Conservation (phyloP, 1,139 yeast species). For the Eremothecium coryli region DNA sequence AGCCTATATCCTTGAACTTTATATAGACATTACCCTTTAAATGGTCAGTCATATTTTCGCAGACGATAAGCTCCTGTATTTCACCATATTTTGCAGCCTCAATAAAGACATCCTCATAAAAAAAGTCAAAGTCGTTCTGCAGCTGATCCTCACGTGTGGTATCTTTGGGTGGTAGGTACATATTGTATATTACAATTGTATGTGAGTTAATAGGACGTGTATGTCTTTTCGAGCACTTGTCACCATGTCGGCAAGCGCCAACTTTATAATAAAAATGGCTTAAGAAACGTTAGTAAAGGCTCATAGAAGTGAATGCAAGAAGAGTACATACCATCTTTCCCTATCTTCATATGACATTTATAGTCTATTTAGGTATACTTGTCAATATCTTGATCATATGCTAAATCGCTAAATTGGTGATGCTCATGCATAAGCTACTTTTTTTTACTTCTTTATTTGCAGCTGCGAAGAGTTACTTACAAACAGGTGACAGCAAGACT, state of each 20-base stretch:
- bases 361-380: too few species aligned
- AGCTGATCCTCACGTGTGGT: slow-evolving; percentile 17
- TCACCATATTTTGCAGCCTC: slow-evolving; percentile 56
- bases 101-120: slow-evolving; percentile 64
- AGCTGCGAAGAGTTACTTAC: not conserved
- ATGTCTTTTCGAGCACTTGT: slow-evolving; percentile 74
- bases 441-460: not conserved
- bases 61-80: slow-evolving; percentile 57
- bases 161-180: slow-evolving; percentile 56
- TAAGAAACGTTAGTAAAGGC: slow-evolving; percentile 2
- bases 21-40: slow-evolving; percentile 80
- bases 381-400: too few species aligned
- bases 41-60: slow-evolving; percentile 77
- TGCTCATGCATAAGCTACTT: not conserved
- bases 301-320: not conserved
- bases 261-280: slow-evolving; percentile 64
- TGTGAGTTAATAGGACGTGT: slow-evolving; percentile 58
- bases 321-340: slow-evolving; percentile 34
- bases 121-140: slow-evolving; percentile 43
- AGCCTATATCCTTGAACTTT: slow-evolving; percentile 43
- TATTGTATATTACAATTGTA: slow-evolving; percentile 58
- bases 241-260: slow-evolving; percentile 94
- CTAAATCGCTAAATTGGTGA: too few species aligned
- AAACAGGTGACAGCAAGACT: not conserved
- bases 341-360: slow-evolving; percentile 28